Evolutionary conservation across 192 early-diverging fungal genomes (phyloP).

Genomic region (Linnemannia hyalina): DNA sequence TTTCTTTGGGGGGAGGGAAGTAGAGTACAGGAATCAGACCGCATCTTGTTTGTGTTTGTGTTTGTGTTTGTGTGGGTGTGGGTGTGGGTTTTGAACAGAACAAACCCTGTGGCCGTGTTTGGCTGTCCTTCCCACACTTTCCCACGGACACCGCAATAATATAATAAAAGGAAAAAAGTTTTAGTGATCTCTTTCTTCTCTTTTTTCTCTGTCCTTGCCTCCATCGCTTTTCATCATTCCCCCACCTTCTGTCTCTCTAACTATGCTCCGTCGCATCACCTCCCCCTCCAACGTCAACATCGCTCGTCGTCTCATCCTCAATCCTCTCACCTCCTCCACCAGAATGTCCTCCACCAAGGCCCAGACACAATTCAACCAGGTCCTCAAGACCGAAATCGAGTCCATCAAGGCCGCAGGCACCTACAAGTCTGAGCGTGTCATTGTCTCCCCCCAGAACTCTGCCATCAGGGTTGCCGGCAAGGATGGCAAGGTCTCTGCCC

Average conservation of each 20-base stretch:
- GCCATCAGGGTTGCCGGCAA: slow-evolving; percentile 62
- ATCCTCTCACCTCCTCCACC: slow-evolving; percentile 7
- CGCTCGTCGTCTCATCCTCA: slow-evolving; percentile 27
- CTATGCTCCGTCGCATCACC: slow-evolving; percentile 34
- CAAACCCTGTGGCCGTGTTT: too few species aligned
- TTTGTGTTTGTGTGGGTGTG: too few species aligned
- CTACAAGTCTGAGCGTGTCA: slow-evolving; percentile 77
- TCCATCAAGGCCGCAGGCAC: slow-evolving; percentile 71
- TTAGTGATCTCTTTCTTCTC: too few species aligned
- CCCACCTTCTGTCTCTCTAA: background rate
- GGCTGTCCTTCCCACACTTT: too few species aligned
- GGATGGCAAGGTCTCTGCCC: slow-evolving; percentile 27
- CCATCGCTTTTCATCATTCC: background rate
- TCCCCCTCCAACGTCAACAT: slow-evolving; percentile 24
- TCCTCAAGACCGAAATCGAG: slow-evolving; percentile 61
- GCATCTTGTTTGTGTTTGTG: too few species aligned
- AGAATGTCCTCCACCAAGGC: slow-evolving; percentile 48
- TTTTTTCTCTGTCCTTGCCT: background rate
- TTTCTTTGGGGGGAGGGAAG: too few species aligned
- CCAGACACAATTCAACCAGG: slow-evolving; percentile 39
- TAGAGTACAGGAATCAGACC: too few species aligned
- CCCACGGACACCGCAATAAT: too few species aligned
- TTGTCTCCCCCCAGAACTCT: slow-evolving; percentile 69
- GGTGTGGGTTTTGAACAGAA: too few species aligned
- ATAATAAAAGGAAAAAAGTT: too few species aligned